Percentiles rank a stretch among this genome's conserved stretches.
phyloP scores from a whole-genome alignment of 2,329 filamentous ascomycete genomes.

The Cladosporium sp. region DNA sequence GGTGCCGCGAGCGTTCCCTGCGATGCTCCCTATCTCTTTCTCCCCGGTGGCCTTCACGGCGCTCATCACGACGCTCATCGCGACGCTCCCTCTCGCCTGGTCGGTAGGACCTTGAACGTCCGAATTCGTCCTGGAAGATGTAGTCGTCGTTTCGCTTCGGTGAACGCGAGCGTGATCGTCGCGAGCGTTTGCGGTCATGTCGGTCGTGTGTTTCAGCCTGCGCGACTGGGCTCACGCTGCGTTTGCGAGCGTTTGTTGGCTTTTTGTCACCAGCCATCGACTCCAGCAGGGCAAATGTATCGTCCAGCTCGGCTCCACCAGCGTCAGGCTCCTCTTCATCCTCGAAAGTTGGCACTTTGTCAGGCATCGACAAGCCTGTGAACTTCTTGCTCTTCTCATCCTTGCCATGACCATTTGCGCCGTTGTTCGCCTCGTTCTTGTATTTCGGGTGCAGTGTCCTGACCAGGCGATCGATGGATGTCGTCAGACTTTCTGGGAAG shows the following conservation, averaged over 20 bases:
- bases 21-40: constrained; percentile 38
- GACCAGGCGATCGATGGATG: constrained; percentile 88
- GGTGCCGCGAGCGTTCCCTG: constrained; percentile 42
- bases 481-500: constrained; percentile 82
- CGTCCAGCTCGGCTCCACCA: constrained; percentile 64
- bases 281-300: constrained; percentile 91
- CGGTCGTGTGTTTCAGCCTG: constrained; percentile 48
- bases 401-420: constrained; percentile 40
- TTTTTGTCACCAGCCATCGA: constrained; percentile 71
- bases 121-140: constrained; percentile 62
- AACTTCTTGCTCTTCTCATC: constrained; percentile 86
- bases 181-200: constrained; percentile 40
- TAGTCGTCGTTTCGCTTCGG: constrained; percentile 53
- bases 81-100: constrained; percentile 39
- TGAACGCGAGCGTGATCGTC: constrained; percentile 56
- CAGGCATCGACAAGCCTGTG: constrained; percentile 82
- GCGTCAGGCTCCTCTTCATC: constrained; percentile 48
- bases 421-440: constrained; percentile 56
- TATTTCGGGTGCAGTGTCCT: constrained; percentile 88
- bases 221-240: constrained; percentile 60
- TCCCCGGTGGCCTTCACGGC: background rate
- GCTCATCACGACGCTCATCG: constrained; percentile 16
- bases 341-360: constrained; percentile 63
- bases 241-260: constrained; percentile 55
- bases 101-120: constrained; percentile 48